These are phyloP conservation scores for Coemansia sp. DNA, from an alignment of 192 early-diverging fungal species.

Conservation along the genomic window DNA sequence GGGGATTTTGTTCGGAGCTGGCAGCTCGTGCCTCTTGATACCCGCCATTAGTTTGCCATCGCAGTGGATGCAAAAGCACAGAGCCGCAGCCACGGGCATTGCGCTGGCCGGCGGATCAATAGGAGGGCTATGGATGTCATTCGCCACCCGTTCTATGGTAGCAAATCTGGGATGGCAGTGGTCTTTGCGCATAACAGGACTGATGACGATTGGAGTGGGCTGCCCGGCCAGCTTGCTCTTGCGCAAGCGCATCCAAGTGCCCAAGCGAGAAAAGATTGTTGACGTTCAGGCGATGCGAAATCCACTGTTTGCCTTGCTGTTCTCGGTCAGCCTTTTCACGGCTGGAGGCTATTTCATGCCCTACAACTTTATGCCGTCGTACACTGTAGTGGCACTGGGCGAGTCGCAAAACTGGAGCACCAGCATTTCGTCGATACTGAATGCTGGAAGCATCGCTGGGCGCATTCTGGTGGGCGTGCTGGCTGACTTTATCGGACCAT, in stretches of 20 bases:
- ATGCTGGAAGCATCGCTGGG: slow-evolving; percentile 22
- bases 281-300: slow-evolving; percentile 15
- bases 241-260: slow-evolving; percentile 20
- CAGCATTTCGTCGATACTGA: slow-evolving; percentile 37
- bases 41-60: slow-evolving; percentile 62
- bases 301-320: slow-evolving; percentile 22
- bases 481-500: slow-evolving; percentile 22
- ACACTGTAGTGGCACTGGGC: slow-evolving; percentile 6
- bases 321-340: slow-evolving; percentile 15
- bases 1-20: slow-evolving; percentile 70
- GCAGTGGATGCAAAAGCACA: slow-evolving; percentile 69
- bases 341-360: slow-evolving; percentile 25
- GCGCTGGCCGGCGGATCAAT: slow-evolving; percentile 68
- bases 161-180: slow-evolving; percentile 58
- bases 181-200: slow-evolving; percentile 67
- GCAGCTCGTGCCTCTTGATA: slow-evolving; percentile 60
- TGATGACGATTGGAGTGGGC: slow-evolving; percentile 38
- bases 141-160: slow-evolving; percentile 58
- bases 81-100: slow-evolving; percentile 71
- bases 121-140: slow-evolving; percentile 67
- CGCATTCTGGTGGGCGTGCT: slow-evolving; percentile 19
- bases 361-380: slow-evolving; percentile 34
- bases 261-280: slow-evolving; percentile 21
- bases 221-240: slow-evolving; percentile 12
- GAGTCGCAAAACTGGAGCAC: slow-evolving; percentile 16